Base-by-base conservation (phyloP, 1,139 yeast genomes). In the Saccharomycopsis crataegensis region DNA sequence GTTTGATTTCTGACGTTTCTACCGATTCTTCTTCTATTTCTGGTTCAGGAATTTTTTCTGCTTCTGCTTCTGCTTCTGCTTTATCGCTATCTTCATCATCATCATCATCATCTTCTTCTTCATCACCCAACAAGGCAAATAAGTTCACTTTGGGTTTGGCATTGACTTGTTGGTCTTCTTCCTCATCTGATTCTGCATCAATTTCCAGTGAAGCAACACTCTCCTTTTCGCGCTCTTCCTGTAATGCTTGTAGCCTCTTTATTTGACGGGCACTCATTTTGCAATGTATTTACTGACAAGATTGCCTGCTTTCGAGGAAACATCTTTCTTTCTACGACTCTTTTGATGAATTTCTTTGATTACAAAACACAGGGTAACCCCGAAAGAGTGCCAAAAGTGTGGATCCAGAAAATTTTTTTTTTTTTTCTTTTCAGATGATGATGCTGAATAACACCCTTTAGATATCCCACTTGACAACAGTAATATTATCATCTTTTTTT, bases 401-500 rank as follows among this genome's bases (percentile, higher is more conserved):
- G 40, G 40, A 36, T 44, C 37, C 17, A 44, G 22, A 8, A 44
- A 16, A 43, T 16, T 14, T 7, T 46, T 36, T 33, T 33, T 36
- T 46, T 40, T 40, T 38, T 22, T 28, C 28, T 2, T 14, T 32
- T 9, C 17, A 32, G n/a, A n/a, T 6, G 12, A 32, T 16, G 14
- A 32, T n/a, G n/a, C n/a, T n/a, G n/a, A n/a, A n/a, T n/a, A n/a
- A n/a, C n/a, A n/a, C 12, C 3, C 28, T 41, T 22, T 16, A 16
- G 49, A 66, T 17, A 38, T 79, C 79, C 4, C 4, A 22, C 28
- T 22, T 4, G 28, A 22, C 28, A 22, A 22, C 28, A 22, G 28
- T 22, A 22, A 22, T 22, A 22, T 22, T 22, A 22, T 22, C 28
- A 22, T 22, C 28, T 22, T 22, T 22, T 22, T 22, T 22, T 22